A percentile compares a stretch with the other conserved stretches of the same genome.
Conservation (phyloP, 2,329 filamentous ascomycete genomes). For the Penicillium oxalicum region DNA sequence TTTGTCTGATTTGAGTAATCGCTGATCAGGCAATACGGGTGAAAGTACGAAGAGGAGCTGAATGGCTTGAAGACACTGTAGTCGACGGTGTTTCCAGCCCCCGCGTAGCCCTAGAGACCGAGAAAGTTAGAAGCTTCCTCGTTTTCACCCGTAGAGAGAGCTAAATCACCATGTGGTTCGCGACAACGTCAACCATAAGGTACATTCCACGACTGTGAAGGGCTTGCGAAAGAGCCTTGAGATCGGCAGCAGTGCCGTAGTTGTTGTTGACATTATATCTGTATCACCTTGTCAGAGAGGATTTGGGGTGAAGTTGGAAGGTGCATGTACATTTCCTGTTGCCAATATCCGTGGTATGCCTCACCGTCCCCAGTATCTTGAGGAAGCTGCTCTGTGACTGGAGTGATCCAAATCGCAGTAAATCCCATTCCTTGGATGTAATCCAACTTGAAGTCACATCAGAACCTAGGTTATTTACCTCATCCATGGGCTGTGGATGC, state of each 20-base stretch:
- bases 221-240: constrained; percentile 51
- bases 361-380: constrained; percentile 34
- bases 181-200: constrained; percentile 56
- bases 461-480: not conserved
- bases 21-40: constrained; percentile 50
- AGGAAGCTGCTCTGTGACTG: constrained; percentile 37
- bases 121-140: constrained; percentile 4
- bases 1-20: constrained; percentile 49
- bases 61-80: constrained; percentile 51
- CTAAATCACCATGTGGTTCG: constrained; percentile 16
- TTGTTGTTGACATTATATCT: constrained; percentile 51
- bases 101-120: constrained; percentile 39
- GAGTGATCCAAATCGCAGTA: constrained; percentile 47
- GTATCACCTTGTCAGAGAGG: not conserved
- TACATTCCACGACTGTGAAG: constrained; percentile 54
- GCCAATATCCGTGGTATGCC: constrained; percentile 49
- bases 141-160: too few species aligned
- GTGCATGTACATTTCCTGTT: constrained; percentile 39
- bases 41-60: constrained; percentile 54
- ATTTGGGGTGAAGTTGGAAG: not conserved
- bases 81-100: constrained; percentile 45
- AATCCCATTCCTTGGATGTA: constrained; percentile 48
- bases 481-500: not conserved
- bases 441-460: constrained; percentile 32
- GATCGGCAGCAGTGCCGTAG: constrained; percentile 55